Evolutionary conservation across 371 early-diverging fungal species (phyloP).

Genomic region (Mucor saturninus): DNA sequence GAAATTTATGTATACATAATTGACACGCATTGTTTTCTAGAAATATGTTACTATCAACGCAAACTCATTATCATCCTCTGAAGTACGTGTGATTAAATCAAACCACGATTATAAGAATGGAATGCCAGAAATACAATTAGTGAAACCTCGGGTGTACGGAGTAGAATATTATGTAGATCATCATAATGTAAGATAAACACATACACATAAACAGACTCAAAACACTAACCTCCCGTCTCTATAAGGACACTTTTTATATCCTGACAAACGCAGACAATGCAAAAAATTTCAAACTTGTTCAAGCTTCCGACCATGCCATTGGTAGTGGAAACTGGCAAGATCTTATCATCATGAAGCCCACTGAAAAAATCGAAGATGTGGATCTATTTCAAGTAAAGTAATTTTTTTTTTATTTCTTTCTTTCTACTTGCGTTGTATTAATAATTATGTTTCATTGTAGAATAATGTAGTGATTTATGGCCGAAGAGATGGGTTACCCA

Average conservation of each 20-base stretch:
- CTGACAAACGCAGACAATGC: conserved; percentile 72
- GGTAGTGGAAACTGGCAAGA: conserved; percentile 62
- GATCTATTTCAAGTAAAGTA: conserved; percentile 72
- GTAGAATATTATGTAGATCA: conserved; percentile 86
- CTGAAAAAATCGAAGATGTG: conserved; percentile 82
- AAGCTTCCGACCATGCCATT: conserved; percentile 45
- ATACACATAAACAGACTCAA: background rate
- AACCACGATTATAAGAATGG: conserved; percentile 46
- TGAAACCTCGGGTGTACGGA: conserved; percentile 63
- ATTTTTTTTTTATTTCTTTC: too few relatives aligned
- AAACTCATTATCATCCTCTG: conserved; percentile 77
- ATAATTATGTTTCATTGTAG: conserved; percentile 23
- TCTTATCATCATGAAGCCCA: conserved; percentile 60
- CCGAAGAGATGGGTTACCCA: conserved; percentile 64
- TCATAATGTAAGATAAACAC: conserved; percentile 59
- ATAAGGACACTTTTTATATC: conserved; percentile 68
- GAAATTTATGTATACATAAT: too few relatives aligned
- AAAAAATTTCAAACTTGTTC: conserved; percentile 67
- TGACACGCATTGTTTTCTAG: conserved; percentile 17
- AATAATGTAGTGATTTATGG: conserved; percentile 67
- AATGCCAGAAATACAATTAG: conserved; percentile 46
- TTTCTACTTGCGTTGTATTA: too few relatives aligned
- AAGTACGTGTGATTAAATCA: conserved; percentile 67
- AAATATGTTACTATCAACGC: conserved; percentile 76
- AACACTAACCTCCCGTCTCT: background rate